phyloP scores from a whole-genome alignment of 2,329 filamentous ascomycete species.

The Nakataea oryzae region DNA sequence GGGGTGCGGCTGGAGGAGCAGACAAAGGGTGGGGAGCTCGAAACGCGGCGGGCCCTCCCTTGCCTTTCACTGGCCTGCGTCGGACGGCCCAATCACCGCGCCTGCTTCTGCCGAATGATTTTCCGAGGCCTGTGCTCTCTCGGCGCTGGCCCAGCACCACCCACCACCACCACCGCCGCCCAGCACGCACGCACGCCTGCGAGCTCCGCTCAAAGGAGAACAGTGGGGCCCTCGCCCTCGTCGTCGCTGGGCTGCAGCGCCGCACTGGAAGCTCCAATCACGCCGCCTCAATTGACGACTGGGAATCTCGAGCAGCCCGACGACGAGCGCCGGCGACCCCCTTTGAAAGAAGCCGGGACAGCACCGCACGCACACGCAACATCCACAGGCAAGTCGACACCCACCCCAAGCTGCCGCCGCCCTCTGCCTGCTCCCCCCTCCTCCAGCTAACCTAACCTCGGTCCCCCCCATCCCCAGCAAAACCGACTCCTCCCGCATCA shows the following conservation, averaged over 20 bases:
- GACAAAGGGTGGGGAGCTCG: not conserved
- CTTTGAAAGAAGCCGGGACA: not conserved
- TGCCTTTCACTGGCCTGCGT: not conserved
- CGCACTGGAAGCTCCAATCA: not conserved
- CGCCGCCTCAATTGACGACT: not conserved
- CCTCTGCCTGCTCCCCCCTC: not conserved
- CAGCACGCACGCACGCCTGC: no score
- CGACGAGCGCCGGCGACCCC: not conserved
- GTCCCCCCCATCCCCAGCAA: not conserved
- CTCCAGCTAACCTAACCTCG: not conserved
- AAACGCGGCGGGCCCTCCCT: not conserved
- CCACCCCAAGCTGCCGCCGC: no score
- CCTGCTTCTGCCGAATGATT: slow-evolving; percentile 2
- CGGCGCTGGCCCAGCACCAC: no score
- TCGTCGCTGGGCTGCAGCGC: not conserved
- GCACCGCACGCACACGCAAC: not conserved
- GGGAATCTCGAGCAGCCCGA: not conserved
- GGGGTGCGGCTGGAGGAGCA: slow-evolving; percentile 1
- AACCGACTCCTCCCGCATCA: not conserved
- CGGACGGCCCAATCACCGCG: not conserved
- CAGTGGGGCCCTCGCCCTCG: no score
- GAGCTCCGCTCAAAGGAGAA: no score
- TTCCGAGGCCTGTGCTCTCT: not conserved
- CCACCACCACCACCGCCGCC: no score
- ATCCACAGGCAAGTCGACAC: not conserved